Evolutionary conservation across 352 stramenopile species (phyloP), one percentile per base, ranked within the genome.

Genomic region (Phytopythium delawarense): DNA sequence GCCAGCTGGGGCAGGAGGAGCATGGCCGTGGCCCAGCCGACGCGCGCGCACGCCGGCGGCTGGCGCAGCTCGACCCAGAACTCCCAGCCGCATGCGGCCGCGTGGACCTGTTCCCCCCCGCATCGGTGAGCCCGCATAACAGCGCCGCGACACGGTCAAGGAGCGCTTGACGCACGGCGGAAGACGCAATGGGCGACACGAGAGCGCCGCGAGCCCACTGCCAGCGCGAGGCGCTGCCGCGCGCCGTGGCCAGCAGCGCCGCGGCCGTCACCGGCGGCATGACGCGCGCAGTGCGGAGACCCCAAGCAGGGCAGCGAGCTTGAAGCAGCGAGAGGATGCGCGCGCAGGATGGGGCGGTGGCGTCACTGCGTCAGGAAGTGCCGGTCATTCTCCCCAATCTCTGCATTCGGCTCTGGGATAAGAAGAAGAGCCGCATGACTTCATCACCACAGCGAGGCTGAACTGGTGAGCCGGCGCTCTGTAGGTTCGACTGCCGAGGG

Each of bases 1-100:
- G 50, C 13, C 60, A 34, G 42, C 44, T 70, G 64, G 42, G 64
- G 64, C 2, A 62, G 37, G 48, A 70, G 34, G 34, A 70, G 61
- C 53, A 70, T 35, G 23, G n/a, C 16, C 4, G 39, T 45, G 18
- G 51, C 44, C 64, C 53, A 70, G 42, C 44, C 51, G 13, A 64
- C 6, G 2, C 49, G 18, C 4, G 21, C n/a, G 46, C 59, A 62
- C 28, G 13, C 25, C 7, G 58, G 48, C 18, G 63, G 35, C 23
- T 23, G 21, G 12, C 18, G 28, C 16, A 62, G 37, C 49, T 70
- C 64, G 21, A 34, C 59, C 32, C 52, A 46, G 32, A 62, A 57
- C 8, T 69, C 63, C 63, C 63, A 69, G 25, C 12, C n/a, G n/a
- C 63, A 62, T 9, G 53, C 63, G 30, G 21, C 34, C 6, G 28